Conservation (phyloP, 345 rosid genomes). For the Reutealis trisperma region DNA sequence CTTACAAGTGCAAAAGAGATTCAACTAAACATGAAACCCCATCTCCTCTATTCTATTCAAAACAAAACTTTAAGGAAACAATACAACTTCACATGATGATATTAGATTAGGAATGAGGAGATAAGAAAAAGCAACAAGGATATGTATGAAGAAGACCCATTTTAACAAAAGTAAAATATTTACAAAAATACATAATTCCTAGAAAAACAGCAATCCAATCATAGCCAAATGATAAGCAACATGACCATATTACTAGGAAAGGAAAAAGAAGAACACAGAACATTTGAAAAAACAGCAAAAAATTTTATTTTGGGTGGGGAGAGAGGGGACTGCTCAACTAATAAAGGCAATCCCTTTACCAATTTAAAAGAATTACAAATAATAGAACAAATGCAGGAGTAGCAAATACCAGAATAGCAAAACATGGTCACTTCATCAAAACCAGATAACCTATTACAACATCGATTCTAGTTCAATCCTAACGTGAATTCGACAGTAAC, state of each 20-base stretch:
- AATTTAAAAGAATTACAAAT: background rate
- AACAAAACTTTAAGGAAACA: background rate
- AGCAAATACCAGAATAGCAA: background rate
- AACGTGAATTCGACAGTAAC: background rate
- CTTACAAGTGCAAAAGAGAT: background rate
- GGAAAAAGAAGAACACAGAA: background rate
- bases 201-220: background rate
- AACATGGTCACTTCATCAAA: background rate
- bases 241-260: background rate
- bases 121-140: background rate
- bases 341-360: background rate
- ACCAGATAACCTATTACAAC: background rate
- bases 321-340: too few species aligned
- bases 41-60: background rate
- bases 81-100: background rate
- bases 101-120: background rate
- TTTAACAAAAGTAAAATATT: background rate
- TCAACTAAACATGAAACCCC: background rate
- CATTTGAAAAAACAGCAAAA: background rate
- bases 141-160: background rate
- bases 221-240: background rate
- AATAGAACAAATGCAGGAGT: background rate
- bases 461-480: background rate
- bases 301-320: too few species aligned
- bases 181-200: background rate